Conservation (phyloP, 2,329 filamentous ascomycete genomes). For the Exophiala sideris region DNA sequence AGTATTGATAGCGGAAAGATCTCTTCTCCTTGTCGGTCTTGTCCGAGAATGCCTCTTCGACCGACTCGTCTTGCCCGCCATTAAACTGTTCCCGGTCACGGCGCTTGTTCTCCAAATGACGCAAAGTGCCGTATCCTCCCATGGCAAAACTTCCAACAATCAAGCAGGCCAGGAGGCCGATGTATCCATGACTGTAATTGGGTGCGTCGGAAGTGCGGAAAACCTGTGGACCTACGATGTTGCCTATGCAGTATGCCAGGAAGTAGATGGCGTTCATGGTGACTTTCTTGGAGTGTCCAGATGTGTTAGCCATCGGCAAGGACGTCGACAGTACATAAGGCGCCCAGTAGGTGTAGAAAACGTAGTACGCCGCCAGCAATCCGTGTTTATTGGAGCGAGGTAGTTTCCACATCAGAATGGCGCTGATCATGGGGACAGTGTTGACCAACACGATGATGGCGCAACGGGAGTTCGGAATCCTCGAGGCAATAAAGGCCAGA, state of each 20-base stretch:
- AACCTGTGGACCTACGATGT: constrained; percentile 49
- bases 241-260: constrained; percentile 49
- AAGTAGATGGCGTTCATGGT: constrained; percentile 48
- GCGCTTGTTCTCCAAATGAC: constrained; percentile 26
- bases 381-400: constrained; percentile 37
- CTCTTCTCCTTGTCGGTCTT: constrained; percentile 29
- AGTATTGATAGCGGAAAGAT: constrained; percentile 29
- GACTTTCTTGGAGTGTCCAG: constrained; percentile 52
- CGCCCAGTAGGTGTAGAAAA: constrained; percentile 37
- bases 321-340: constrained; percentile 35
- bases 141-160: constrained; percentile 26
- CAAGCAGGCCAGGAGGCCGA: constrained; percentile 25
- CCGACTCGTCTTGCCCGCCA: constrained; percentile 5
- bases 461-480: constrained; percentile 26
- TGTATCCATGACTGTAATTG: constrained; percentile 26
- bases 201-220: constrained; percentile 28
- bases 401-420: constrained; percentile 35
- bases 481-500: constrained; percentile 21
- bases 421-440: constrained; percentile 30
- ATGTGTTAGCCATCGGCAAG: constrained; percentile 48
- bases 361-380: constrained; percentile 38
- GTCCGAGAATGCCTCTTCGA: constrained; percentile 26
- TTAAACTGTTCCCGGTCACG: constrained; percentile 16
- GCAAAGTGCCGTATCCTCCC: constrained; percentile 26
- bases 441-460: constrained; percentile 30